Evolutionary conservation across 768 basidiomycete species (phyloP), one percentile per base, ranked within the genome.

Genomic region (Serendipita vermifera): DNA sequence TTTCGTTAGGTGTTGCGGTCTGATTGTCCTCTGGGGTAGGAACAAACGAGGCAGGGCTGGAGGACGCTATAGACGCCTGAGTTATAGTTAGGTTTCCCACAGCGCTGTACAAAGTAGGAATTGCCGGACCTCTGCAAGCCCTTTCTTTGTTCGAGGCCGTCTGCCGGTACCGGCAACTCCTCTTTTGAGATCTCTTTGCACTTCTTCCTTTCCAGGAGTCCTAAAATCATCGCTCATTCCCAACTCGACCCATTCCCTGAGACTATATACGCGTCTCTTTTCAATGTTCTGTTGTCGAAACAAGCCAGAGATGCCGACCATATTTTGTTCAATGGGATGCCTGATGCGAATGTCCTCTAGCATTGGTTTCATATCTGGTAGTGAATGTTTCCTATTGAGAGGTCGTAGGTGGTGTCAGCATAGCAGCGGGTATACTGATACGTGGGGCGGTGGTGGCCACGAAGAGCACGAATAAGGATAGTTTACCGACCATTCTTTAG

Each of bases 271-370:
- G 61, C 80, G 80, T 59, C 87, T 77, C 69, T 88, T 91, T 71
- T 90, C 90, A 64, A 96, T 76, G 65, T 96, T 98, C 69, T 89
- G 80, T 62, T 89, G 84, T 20, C 88, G 80, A 67, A 90, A 98
- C 4, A 93, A 75, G 2, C 94, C 94, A 3, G 80, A 81, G 55
- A 78, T 76, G 6, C 94, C 94, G 36, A 83, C 71, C 83, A 97
- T 90, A 66, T 83, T 81, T 67, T 98, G 94, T 66, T 92, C 90
- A 62, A 98, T 98, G 2, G 96, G 92, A 14, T 79, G 79, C 70
- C 80, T 82, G 59, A 99, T 85, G 67, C 84, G 85, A 58, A 97
- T 80, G 3, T 74, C 63, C 9, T 75, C 73, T 20, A 99, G 75
- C 59, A 87, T 82, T n/a, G 77, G 72, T 17, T 76, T 76, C 46